A percentile compares a stretch with the other conserved stretches of the same genome.
Conservation (phyloP, 768 basidiomycete genomes). For the Lactifluus rugatus region DNA sequence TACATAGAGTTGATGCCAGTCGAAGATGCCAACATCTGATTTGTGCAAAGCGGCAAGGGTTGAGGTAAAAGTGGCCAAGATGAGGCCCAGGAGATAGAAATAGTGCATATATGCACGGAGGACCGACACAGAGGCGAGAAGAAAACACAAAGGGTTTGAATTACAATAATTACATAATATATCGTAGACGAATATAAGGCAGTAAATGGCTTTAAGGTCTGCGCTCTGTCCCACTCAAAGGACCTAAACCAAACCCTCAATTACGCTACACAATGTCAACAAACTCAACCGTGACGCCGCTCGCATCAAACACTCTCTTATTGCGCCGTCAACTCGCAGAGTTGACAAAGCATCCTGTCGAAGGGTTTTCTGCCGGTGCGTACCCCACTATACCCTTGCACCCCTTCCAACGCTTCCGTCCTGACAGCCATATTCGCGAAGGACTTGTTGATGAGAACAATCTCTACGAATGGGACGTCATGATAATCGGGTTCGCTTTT, state of each 20-base stretch:
- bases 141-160: too few species aligned
- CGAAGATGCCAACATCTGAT: conserved; percentile 69
- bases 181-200: not conserved
- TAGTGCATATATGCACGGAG: not conserved
- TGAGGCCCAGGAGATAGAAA: conserved; percentile 5
- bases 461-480: conserved; percentile 92
- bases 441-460: conserved; percentile 94
- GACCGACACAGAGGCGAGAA: too few species aligned
- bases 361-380: conserved; percentile 92
- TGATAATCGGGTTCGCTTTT: conserved; percentile 76
- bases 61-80: conserved; percentile 9
- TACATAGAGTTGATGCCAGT: conserved; percentile 77
- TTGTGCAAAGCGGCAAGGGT: conserved; percentile 46
- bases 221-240: not conserved
- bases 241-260: not conserved
- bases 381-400: conserved; percentile 23
- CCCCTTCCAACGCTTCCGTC: conserved; percentile 17
- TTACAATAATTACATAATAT: conserved; percentile 1
- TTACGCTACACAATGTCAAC: conserved; percentile 22
- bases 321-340: conserved; percentile 74
- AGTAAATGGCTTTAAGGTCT: not conserved
- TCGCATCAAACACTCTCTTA: conserved; percentile 40
- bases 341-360: conserved; percentile 86
- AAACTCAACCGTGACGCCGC: conserved; percentile 13
- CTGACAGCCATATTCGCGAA: conserved; percentile 30